Conservation (phyloP, 2,329 filamentous ascomycete species). For the Alternaria sp. region DNA sequence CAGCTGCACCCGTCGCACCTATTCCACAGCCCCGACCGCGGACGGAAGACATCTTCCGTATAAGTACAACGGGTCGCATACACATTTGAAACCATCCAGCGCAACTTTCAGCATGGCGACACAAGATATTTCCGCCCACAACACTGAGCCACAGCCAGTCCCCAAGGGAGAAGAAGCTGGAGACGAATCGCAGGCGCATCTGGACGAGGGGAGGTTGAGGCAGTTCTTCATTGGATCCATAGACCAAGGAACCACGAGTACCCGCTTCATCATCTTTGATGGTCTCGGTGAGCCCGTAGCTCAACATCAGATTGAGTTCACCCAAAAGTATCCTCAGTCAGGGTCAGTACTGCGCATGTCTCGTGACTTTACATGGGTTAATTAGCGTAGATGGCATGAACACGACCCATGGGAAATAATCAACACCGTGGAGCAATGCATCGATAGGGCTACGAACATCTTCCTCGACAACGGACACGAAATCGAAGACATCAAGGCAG, state of each 20-base stretch:
- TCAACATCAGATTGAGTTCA: slow-evolving; percentile 85
- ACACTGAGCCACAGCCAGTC: slow-evolving; percentile 38
- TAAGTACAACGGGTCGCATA: slow-evolving; percentile 5
- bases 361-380: slow-evolving; percentile 8
- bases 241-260: slow-evolving; percentile 89
- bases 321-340: slow-evolving; percentile 81
- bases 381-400: slow-evolving; percentile 76
- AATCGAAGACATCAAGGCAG: slow-evolving; percentile 71
- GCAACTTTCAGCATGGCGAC: slow-evolving; percentile 30
- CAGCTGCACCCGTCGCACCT: slow-evolving; percentile 19
- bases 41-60: slow-evolving; percentile 23
- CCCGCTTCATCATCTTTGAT: slow-evolving; percentile 90
- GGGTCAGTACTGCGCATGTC: slow-evolving; percentile 65
- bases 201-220: slow-evolving; percentile 46
- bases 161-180: slow-evolving; percentile 36
- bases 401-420: slow-evolving; percentile 82
- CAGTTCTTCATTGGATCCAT: slow-evolving; percentile 83
- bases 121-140: slow-evolving; percentile 34
- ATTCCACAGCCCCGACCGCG: slow-evolving; percentile 14
- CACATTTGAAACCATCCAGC: background rate
- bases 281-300: slow-evolving; percentile 77
- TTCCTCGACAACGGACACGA: slow-evolving; percentile 75
- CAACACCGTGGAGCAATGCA: slow-evolving; percentile 76
- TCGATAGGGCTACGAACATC: slow-evolving; percentile 74
- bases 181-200: slow-evolving; percentile 28